phyloP scores from a whole-genome alignment of 2,329 filamentous ascomycete species.

The Botrytis medusae region DNA sequence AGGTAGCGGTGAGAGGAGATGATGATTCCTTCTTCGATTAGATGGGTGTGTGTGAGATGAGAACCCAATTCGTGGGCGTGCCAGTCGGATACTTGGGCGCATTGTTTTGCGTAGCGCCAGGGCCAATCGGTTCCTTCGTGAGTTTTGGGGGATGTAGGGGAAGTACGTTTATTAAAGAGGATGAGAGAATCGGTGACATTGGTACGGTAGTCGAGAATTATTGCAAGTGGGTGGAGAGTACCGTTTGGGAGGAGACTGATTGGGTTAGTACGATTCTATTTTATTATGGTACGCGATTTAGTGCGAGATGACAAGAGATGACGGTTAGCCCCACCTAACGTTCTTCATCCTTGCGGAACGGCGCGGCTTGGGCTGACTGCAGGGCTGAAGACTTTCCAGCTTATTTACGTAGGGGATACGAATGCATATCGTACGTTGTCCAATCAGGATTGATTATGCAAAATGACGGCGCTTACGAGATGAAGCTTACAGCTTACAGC shows the following conservation, averaged over 20 bases:
- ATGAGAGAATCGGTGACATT: conserved; percentile 47
- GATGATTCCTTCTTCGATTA: conserved; percentile 51
- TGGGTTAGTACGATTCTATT: not conserved
- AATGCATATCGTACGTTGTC: not conserved
- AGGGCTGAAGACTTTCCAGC: conserved; percentile 15
- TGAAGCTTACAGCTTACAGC: not conserved
- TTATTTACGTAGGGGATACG: not conserved
- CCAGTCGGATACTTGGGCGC: conserved; percentile 50
- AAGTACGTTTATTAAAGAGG: conserved; percentile 49
- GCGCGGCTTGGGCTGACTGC: not conserved
- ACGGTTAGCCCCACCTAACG: not conserved
- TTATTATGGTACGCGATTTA: not conserved
- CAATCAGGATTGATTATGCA: not conserved
- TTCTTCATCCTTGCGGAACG: not conserved
- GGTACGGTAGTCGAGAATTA: conserved; percentile 49
- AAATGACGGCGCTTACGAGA: not conserved
- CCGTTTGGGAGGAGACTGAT: conserved; percentile 38
- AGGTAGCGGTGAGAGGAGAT: conserved; percentile 48
- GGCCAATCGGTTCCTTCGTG: conserved; percentile 49
- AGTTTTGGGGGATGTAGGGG: conserved; percentile 36
- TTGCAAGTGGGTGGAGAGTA: conserved; percentile 50
- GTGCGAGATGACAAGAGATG: not conserved
- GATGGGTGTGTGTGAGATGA: conserved; percentile 48
- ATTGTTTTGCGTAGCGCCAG: conserved; percentile 54
- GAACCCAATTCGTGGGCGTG: conserved; percentile 48